Evolutionary conservation across 768 basidiomycete genomes (phyloP).

Genomic region (Solioccasus polychromus): DNA sequence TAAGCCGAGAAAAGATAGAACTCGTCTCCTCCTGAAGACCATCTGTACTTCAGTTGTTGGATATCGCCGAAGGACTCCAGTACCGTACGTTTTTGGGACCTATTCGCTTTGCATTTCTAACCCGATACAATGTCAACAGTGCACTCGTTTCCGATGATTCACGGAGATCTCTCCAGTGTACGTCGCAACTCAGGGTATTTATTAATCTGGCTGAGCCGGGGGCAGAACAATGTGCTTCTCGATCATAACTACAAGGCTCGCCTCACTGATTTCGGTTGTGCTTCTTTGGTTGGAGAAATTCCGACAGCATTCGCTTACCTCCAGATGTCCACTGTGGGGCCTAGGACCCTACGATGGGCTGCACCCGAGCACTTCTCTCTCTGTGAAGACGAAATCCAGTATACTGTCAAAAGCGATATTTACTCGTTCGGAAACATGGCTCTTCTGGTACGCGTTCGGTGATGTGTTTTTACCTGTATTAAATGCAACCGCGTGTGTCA

Average conservation of each 20-base stretch:
- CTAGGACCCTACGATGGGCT: conserved; percentile 7
- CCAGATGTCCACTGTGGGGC: not conserved
- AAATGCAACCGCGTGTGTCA: conserved; percentile 5
- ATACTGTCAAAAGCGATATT: conserved; percentile 10
- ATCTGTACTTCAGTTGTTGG: conserved; percentile 1
- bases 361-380: conserved; percentile 7
- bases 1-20: too few relatives aligned
- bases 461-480: not conserved
- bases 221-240: conserved; percentile 12
- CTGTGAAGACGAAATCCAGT: not conserved
- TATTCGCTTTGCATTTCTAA: too few relatives aligned
- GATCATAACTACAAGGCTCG: conserved; percentile 6
- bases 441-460: conserved; percentile 8
- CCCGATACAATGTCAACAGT: conserved; percentile 1
- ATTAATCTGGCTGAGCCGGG: not conserved
- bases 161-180: conserved; percentile 6
- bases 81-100: conserved; percentile 4
- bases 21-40: too few relatives aligned
- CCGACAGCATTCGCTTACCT: conserved; percentile 4
- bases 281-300: conserved; percentile 5
- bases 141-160: conserved; percentile 10
- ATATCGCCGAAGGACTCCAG: conserved; percentile 8
- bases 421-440: conserved; percentile 28
- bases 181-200: not conserved
- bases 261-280: conserved; percentile 10